Evolutionary conservation across 2,329 filamentous ascomycete species (phyloP), one percentile per base, ranked within the genome.

Genomic region (Colletotrichum salicis): DNA sequence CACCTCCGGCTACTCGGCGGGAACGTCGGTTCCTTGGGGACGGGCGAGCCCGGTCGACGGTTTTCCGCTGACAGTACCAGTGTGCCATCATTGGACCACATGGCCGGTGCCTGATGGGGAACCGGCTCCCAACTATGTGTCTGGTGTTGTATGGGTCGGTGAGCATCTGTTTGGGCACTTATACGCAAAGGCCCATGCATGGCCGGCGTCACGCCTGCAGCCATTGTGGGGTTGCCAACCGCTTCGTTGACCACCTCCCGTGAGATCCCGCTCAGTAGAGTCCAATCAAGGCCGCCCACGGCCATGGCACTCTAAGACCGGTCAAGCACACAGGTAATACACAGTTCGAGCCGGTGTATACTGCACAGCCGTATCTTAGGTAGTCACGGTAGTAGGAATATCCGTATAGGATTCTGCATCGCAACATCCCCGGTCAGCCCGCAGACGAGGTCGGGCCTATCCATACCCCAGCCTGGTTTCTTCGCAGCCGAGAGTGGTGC

Each of bases 81-180:
- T 31, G 37, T 62, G 15, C 27, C 62, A 19, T 64, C 56, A 71
- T 73, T 71, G 68, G 71, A 61, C 73, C 72, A 73, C 70, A 68
- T 73, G 64, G 37, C 67, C 57, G 71, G 60, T 73, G 73, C 73
- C 70, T 75, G 73, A 73, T 64, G 73, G 61, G 63, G 33, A 45
- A 66, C 62, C 57, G 65, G 41, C 67, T 72, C 59, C 70, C 67
- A 66, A 63, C 57, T 73, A 75, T 75, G 74, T 75, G 74, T 74
- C 73, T 71, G 41, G 62, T 64, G 41, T 57, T 75, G 74, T 74
- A 75, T 75, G 74, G 74, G 65, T 68, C 65, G 57, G 66, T 51
- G 62, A 69, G 57, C 55, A 27, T 63, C 54, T 72, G 57, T 66
- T 74, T 70, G 66, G 72, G 72, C 72, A 74, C 51, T 64, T 69